Conservation (phyloP, 2,329 filamentous ascomycete genomes). For the Cryphonectria nitschkei region DNA sequence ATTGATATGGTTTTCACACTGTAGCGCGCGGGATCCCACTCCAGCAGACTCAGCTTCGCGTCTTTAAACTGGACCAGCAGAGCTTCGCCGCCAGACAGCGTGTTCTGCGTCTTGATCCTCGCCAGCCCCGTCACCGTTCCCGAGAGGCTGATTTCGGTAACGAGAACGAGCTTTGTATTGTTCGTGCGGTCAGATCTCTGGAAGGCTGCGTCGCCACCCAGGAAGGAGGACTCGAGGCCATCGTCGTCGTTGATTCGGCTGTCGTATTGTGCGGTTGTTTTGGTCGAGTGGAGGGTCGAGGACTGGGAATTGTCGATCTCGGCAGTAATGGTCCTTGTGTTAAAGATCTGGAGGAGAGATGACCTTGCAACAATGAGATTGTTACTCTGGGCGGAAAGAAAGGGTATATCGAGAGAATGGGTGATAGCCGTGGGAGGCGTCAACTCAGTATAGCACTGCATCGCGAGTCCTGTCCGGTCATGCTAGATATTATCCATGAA, state of each 20-base stretch:
- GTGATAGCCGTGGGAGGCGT: conserved; percentile 93
- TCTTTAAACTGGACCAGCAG: conserved; percentile 85
- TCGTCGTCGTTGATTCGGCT: conserved; percentile 62
- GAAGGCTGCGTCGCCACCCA: conserved; percentile 64
- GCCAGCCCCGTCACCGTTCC: conserved; percentile 85
- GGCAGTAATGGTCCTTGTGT: conserved; percentile 67
- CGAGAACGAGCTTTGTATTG: conserved; percentile 78
- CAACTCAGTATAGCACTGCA: conserved; percentile 98
- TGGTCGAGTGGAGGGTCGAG: conserved; percentile 43
- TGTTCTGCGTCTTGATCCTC: conserved; percentile 72
- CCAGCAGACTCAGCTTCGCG: conserved; percentile 88
- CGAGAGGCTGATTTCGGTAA: conserved; percentile 81
- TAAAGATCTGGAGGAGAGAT: conserved; percentile 90
- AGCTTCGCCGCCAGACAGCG: conserved; percentile 80
- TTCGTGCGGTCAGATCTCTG: conserved; percentile 65
- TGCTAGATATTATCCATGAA: conserved; percentile 31
- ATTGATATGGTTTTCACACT: conserved; percentile 88
- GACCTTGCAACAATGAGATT: conserved; percentile 93
- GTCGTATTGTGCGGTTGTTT: conserved; percentile 53
- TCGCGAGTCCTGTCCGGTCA: conserved; percentile 45
- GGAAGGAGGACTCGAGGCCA: conserved; percentile 67
- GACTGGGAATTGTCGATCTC: conserved; percentile 58
- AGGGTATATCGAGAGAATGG: conserved; percentile 79
- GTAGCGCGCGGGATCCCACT: conserved; percentile 86
- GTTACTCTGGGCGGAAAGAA: conserved; percentile 73